Percentiles rank a stretch among this genome's conserved stretches.
These are phyloP conservation scores for Globisporangium paddicum DNA, from an alignment of 352 stramenopile genomes.

Conservation along the genomic window DNA sequence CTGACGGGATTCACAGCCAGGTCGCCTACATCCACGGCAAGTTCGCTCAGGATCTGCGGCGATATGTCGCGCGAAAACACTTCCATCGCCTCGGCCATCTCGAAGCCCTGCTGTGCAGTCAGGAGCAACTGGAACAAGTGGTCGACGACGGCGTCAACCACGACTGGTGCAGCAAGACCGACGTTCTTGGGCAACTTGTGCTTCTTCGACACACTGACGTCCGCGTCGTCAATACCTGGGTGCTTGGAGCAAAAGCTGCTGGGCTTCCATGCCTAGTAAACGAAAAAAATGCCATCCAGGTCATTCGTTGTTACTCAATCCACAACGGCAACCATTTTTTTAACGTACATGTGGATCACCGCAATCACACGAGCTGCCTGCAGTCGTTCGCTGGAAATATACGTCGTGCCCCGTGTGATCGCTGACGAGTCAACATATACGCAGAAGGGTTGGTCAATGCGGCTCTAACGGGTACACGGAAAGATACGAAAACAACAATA, in stretches of 20 bases:
- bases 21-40: slow-evolving; percentile 16
- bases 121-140: slow-evolving; percentile 71
- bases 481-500: neutral
- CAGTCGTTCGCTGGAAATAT: slow-evolving; percentile 84
- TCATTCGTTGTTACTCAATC: too few relatives aligned
- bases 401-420: slow-evolving; percentile 80
- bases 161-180: slow-evolving; percentile 34
- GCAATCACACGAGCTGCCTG: slow-evolving; percentile 83
- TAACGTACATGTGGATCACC: slow-evolving; percentile 67
- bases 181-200: slow-evolving; percentile 67
- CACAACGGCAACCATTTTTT: too few relatives aligned
- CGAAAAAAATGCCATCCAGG: too few relatives aligned
- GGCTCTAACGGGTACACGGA: neutral
- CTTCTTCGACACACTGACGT: slow-evolving; percentile 30
- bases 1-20: neutral
- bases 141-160: slow-evolving; percentile 76
- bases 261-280: slow-evolving; percentile 66
- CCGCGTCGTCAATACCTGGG: slow-evolving; percentile 40
- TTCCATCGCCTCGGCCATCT: slow-evolving; percentile 67
- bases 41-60: slow-evolving; percentile 35
- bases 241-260: slow-evolving; percentile 79
- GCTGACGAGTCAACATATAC: slow-evolving; percentile 14
- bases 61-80: slow-evolving; percentile 60
- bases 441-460: neutral
- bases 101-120: slow-evolving; percentile 58